Base-by-base conservation (phyloP, 306 rosid genomes). In the Acmispon strigosus region DNA sequence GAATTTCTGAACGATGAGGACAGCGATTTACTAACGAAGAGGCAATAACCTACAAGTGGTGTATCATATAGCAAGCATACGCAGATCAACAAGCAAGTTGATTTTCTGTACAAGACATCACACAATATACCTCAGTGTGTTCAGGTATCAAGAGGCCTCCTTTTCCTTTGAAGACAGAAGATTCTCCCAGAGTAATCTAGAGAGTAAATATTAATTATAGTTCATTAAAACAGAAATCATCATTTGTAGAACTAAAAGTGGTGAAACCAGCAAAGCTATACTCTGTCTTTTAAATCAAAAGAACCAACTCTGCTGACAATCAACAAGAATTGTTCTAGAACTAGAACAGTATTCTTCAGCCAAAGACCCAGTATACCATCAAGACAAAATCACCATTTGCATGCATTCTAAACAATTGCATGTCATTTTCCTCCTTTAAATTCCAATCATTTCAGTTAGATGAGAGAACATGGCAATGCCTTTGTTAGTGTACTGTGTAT, bases 1-100 rank as follows among this genome's bases (percentile, higher is more conserved):
- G 98, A 70, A 90, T 88, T 83, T 92, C 98, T n/a, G 98, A 82
- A 68, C 96, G 91, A 81, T 92, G 98, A 29, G 96, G 96, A 41
- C 98, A 92, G 55, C 90, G 90, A 59, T 86, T 86, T 52, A 86
- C 83, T 44, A 75, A 4, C 10, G 50, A 84, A 52, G 93, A 81
- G 62, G 81, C 59, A 76, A 72, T 59, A 72, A 86, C 59, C 98
- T 92, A 76, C 48, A 72, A 76, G 55, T 15, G 5, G 15, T 11
- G 10, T 44, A 18, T 20, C 71, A 41, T 9, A 37, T 59, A 20
- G 62, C 47, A 71, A 43, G 36, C 37, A 49, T 27, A 51, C 44
- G 66, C 29, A 62, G 8, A 16, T 48, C 34, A 70, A 51, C 9
- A 67, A 8, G 47, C 70, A 71, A 45, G 20, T 66, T 13, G 3